Base-by-base conservation (phyloP, 1,284 basidiomycete genomes). In the Dichomitus squalens region DNA sequence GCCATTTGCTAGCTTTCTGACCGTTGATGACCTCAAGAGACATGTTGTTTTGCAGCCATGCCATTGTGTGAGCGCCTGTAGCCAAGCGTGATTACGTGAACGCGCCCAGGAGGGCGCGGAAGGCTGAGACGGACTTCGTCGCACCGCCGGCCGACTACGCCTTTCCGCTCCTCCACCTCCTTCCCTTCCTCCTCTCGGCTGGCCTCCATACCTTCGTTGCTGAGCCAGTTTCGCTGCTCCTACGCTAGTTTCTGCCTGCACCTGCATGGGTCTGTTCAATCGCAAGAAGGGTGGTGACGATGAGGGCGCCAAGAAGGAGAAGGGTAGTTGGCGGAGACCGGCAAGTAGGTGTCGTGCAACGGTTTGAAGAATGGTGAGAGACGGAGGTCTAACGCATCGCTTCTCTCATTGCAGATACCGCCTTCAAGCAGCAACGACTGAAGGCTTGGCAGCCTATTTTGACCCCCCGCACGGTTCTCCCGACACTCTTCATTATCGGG, bases 401-500 rank as follows among this genome's bases (percentile, higher is more conserved):
- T 47, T 51, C 52, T 52, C 33, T 16, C 43, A 25, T 35, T 36
- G 40, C 69, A 85, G 95, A 98, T 76, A 99, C 96, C 51, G 96
- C 96, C 43, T 98, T 98, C 86, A 98, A 98, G 79, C 97, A 99
- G 75, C 97, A 99, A 76, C 92, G 97, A 56, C 85, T 99, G 71
- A 98, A 98, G 79, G 97, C 97, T 68, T 99, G 97, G 97, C 97
- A 99, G 81, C 97, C 97, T 18, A 98, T 99, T 71, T 83, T 99
- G 40, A 98, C 96, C 0, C 97, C 97, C 3, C 95, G 95, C 75
- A 96, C 95, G 1, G 97, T 99, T 14, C 83, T 99, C 11, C 97
- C 97, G 5, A 96, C 95, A 1, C 85, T 99, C 52, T 97, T 99
- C 76, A 86, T 98, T 68, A 87, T 98, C 68, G 96, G 93, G 49